These are phyloP conservation scores for Scalesia atractyloides DNA, from an alignment of 129 eudicot genomes.

Conservation along the genomic window DNA sequence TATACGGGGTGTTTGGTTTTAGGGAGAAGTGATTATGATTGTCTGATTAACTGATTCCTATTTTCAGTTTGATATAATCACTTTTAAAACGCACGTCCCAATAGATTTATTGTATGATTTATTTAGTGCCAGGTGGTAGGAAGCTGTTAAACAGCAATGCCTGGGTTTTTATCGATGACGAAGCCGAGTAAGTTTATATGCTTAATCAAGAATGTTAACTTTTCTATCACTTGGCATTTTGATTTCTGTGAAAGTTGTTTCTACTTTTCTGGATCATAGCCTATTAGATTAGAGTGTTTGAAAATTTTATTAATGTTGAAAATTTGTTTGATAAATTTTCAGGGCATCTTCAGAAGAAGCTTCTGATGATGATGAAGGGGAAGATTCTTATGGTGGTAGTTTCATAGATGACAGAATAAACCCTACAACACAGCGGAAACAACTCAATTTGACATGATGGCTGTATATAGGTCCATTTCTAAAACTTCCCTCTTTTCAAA, in stretches of 20 bases:
- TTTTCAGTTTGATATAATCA: neutral
- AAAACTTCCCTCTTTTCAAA: neutral
- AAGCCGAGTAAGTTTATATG: slow-evolving; percentile 82
- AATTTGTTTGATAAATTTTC: slow-evolving; percentile 24
- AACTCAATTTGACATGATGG: slow-evolving; percentile 72
- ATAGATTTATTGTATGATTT: neutral
- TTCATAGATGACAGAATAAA: slow-evolving; percentile 78
- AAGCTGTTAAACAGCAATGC: slow-evolving; percentile 46
- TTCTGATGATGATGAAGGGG: slow-evolving; percentile 62
- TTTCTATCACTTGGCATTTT: neutral
- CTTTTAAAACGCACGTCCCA: slow-evolving; percentile 2
- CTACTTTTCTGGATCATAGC: neutral
- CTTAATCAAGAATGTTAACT: neutral
- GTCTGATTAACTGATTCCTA: neutral
- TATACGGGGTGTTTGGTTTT: neutral
- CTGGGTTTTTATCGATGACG: slow-evolving; percentile 62
- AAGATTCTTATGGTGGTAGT: slow-evolving; percentile 64
- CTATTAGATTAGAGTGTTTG: neutral
- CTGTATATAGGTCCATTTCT: slow-evolving; percentile 72
- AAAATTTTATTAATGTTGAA: neutral
- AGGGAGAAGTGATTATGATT: neutral
- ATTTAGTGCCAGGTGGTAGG: slow-evolving; percentile 41
- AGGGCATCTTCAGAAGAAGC: slow-evolving; percentile 82
- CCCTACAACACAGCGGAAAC: slow-evolving; percentile 60
- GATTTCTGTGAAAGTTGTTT: neutral